Percentiles rank a stretch among this genome's conserved stretches.
Evolutionary conservation across 148 eudicot species (phyloP).

Genomic region (Polygonum maritimum): DNA sequence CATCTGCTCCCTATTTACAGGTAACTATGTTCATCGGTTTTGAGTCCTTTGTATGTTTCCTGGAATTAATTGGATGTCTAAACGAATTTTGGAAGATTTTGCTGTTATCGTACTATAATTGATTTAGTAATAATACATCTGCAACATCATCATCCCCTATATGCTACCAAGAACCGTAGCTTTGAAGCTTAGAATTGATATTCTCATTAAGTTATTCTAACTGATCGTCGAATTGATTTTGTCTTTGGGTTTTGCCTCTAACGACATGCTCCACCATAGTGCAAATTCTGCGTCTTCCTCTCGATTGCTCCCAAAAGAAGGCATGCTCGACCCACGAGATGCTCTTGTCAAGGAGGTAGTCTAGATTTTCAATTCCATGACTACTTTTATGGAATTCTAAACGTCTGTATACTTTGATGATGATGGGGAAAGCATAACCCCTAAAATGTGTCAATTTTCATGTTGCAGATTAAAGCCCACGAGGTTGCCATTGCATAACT

Average conservation of each 20-base stretch:
- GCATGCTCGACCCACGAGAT: slow-evolving; percentile 2
- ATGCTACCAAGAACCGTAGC: neutral
- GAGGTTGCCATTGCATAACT: slow-evolving; percentile 78
- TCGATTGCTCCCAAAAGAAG: neutral
- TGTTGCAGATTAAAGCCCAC: slow-evolving; percentile 43
- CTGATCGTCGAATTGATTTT: neutral
- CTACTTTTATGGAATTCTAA: neutral
- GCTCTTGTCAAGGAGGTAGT: slow-evolving; percentile 7
- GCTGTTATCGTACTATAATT: too few species aligned
- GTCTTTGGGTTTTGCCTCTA: too few species aligned
- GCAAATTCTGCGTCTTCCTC: neutral
- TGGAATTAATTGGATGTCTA: too few species aligned
- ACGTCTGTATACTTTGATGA: neutral
- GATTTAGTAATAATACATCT: too few species aligned
- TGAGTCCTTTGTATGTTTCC: too few species aligned
- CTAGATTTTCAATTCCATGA: neutral
- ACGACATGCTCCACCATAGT: too few species aligned
- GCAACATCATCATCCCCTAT: too few species aligned
- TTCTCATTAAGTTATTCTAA: neutral
- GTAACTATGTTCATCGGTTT: too few species aligned
- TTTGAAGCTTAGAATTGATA: neutral
- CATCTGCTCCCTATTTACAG: too few species aligned
- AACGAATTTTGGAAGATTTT: too few species aligned
- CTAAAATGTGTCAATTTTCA: neutral
- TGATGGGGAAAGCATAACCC: neutral